A percentile compares a stretch with the other conserved stretches of the same genome.
phyloP scores from a whole-genome alignment of 140 eudicot species.

The Cichorium intybus region DNA sequence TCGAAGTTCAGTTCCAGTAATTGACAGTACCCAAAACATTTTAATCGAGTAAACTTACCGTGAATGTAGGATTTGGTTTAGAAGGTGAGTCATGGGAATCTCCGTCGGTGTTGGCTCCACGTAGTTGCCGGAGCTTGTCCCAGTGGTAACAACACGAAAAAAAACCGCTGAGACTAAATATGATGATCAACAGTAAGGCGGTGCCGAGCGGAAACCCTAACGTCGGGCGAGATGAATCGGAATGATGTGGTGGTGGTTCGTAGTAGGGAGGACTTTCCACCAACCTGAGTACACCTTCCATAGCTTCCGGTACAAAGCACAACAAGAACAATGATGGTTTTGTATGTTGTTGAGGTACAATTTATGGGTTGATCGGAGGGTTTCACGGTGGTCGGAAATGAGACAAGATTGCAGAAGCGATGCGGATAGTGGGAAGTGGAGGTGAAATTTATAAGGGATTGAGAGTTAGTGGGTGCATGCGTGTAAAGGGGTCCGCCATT shows the following conservation, averaged over 20 bases:
- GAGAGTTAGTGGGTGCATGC: constrained; percentile 28
- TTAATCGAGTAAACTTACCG: constrained; percentile 29
- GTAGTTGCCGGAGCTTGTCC: constrained; percentile 68
- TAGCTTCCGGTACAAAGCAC: neutral
- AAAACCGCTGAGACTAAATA: constrained; percentile 73
- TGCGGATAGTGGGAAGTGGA: neutral
- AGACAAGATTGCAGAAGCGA: neutral
- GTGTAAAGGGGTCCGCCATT: constrained; percentile 26
- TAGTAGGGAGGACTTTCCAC: constrained; percentile 42
- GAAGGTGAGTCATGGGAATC: constrained; percentile 16
- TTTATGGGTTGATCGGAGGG: neutral
- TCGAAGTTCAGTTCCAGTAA: neutral
- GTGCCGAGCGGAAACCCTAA: constrained; percentile 88
- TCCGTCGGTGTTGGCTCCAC: constrained; percentile 22
- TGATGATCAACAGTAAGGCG: constrained; percentile 56
- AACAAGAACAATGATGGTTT: neutral
- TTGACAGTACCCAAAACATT: neutral
- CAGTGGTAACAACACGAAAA: constrained; percentile 88
- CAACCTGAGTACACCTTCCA: constrained; percentile 26
- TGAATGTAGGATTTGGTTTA: constrained; percentile 32
- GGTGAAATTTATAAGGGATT: constrained; percentile 15
- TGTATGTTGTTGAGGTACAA: neutral
- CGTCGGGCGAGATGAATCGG: constrained; percentile 59
- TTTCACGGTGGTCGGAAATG: neutral
- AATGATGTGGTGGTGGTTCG: constrained; percentile 41